phyloP scores from a whole-genome alignment of 768 basidiomycete species.

The Mycena capillaripes region DNA sequence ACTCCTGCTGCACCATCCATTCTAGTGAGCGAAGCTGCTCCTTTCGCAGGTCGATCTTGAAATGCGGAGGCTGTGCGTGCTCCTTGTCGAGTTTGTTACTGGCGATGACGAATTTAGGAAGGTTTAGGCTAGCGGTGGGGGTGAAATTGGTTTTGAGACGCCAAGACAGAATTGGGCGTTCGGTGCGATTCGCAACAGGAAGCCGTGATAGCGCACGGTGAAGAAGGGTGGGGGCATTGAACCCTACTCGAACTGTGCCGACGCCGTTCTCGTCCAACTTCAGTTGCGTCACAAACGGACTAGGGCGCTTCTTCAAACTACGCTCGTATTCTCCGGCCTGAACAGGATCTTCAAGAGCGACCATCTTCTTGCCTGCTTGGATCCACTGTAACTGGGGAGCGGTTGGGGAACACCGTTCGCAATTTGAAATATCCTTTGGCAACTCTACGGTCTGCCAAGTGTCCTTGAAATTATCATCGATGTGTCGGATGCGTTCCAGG shows the following conservation, averaged over 20 bases:
- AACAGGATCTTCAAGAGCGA: constrained; percentile 85
- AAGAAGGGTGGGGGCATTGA: constrained; percentile 89
- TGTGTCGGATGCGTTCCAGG: constrained; percentile 83
- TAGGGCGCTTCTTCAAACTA: constrained; percentile 87
- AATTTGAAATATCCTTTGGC: constrained; percentile 63
- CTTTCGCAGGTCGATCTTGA: constrained; percentile 78
- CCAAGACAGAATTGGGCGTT: constrained; percentile 76
- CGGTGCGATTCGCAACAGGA: constrained; percentile 67
- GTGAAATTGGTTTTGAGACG: constrained; percentile 84
- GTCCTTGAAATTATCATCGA: constrained; percentile 70
- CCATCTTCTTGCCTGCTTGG: constrained; percentile 68
- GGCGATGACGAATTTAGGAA: constrained; percentile 76
- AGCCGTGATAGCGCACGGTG: constrained; percentile 90
- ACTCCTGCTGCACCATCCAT: constrained; percentile 94
- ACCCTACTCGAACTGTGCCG: constrained; percentile 85
- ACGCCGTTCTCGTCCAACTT: constrained; percentile 71
- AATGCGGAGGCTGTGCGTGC: constrained; percentile 84
- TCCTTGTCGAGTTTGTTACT: constrained; percentile 84
- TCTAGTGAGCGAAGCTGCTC: constrained; percentile 92
- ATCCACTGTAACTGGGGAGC: constrained; percentile 85
- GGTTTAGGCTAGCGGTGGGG: constrained; percentile 68
- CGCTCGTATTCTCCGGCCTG: constrained; percentile 94
- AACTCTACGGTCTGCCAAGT: constrained; percentile 75
- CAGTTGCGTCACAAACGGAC: constrained; percentile 89
- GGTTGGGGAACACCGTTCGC: constrained; percentile 86